Evolutionary conservation across 139 green algal genomes (phyloP).

Genomic region (Asterochloris sp.): DNA sequence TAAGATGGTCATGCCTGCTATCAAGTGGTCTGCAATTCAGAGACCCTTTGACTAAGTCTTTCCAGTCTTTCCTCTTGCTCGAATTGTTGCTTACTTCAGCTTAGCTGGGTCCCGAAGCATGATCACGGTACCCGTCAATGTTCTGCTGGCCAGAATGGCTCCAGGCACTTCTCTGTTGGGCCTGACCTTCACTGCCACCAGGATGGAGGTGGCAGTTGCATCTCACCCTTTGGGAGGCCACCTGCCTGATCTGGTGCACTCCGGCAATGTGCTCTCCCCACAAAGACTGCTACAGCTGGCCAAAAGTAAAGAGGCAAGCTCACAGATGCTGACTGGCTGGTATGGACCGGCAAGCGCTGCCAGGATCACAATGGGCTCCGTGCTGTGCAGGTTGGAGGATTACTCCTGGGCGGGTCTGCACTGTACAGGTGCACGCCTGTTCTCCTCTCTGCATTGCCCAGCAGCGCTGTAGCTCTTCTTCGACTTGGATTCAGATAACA

Average conservation of each 20-base stretch:
- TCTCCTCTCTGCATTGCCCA: too few species aligned
- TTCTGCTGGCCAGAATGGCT: not conserved
- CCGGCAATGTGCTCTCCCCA: not conserved
- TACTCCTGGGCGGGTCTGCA: slow-evolving; percentile 8
- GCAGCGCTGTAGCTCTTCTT: too few species aligned
- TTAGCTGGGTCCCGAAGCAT: not conserved
- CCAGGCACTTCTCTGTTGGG: slow-evolving; percentile 11
- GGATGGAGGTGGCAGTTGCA: not conserved
- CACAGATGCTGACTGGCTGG: not conserved
- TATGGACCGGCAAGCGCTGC: not conserved
- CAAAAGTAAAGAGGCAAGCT: not conserved
- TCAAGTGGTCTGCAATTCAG: too few species aligned
- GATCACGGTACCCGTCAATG: not conserved
- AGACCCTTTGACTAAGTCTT: too few species aligned
- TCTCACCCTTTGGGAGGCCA: not conserved
- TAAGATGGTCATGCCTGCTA: too few species aligned
- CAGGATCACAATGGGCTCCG: not conserved
- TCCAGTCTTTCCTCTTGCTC: too few species aligned
- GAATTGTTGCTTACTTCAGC: too few species aligned
- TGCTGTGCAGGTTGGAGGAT: not conserved
- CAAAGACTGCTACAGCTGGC: not conserved
- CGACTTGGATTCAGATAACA: too few species aligned
- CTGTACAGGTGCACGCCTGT: not conserved
- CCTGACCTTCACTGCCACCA: not conserved
- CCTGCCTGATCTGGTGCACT: not conserved